phyloP scores from a whole-genome alignment of 495 filamentous ascomycete species.

The Penicillium macrosclerotiorum region DNA sequence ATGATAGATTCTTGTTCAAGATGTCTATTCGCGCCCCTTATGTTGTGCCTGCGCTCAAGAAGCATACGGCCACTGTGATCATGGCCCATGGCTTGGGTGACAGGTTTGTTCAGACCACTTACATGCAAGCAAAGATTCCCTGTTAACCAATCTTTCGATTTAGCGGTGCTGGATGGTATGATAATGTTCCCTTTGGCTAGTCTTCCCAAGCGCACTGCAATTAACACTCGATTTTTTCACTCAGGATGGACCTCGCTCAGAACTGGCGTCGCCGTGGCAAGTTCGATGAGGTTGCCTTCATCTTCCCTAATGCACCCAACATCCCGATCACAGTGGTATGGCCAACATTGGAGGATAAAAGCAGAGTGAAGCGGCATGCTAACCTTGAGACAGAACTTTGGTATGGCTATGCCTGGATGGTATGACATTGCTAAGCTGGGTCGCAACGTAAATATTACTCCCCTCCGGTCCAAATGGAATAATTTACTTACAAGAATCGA shows the following conservation, averaged over 20 bases:
- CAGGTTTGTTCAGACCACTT: slow-evolving; percentile 41
- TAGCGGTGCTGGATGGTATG: slow-evolving; percentile 10
- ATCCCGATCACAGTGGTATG: slow-evolving; percentile 87
- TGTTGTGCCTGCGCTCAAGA: slow-evolving; percentile 81
- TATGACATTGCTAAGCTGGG: slow-evolving; percentile 75
- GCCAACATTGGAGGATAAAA: slow-evolving; percentile 8
- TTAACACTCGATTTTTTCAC: slow-evolving; percentile 1
- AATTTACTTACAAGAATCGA: not conserved
- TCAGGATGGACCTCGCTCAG: slow-evolving; percentile 73
- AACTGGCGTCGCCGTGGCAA: slow-evolving; percentile 82
- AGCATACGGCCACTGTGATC: slow-evolving; percentile 93
- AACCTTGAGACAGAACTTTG: slow-evolving; percentile 57
- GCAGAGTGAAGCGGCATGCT: not conserved
- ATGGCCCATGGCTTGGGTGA: slow-evolving; percentile 91
- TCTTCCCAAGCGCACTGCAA: not conserved
- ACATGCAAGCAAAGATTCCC: not conserved
- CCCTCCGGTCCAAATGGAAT: too few relatives aligned
- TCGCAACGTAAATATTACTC: slow-evolving; percentile 35
- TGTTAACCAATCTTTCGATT: not conserved
- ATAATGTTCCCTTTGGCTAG: not conserved
- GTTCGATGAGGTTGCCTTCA: slow-evolving; percentile 87
- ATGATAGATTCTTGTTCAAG: too few relatives aligned
- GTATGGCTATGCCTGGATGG: slow-evolving; percentile 88
- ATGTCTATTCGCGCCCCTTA: slow-evolving; percentile 59
- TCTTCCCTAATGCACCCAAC: slow-evolving; percentile 88